phyloP scores from a whole-genome alignment of 805 yeast genomes.

The Candida ponderosae region DNA sequence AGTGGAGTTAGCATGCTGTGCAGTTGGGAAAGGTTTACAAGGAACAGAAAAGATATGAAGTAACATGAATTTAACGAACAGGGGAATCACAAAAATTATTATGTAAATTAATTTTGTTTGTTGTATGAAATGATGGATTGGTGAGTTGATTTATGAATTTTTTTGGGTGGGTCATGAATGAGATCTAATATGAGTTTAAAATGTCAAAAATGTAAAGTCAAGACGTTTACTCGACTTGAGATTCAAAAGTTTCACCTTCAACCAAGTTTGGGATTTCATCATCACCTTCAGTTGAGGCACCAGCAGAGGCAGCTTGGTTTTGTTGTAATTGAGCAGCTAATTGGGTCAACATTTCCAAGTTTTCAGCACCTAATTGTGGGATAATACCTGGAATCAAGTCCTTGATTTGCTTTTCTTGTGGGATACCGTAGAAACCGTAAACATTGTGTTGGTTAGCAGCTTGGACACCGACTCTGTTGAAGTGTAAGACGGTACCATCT shows the following conservation, averaged over 20 bases:
- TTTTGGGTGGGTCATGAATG: no score
- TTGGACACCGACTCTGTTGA: conserved; percentile 94
- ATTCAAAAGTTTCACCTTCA: conserved; percentile 64
- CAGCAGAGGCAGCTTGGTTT: conserved; percentile 38
- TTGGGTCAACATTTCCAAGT: conserved; percentile 80
- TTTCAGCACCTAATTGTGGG: conserved; percentile 95
- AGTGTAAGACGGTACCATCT: conserved; percentile 93
- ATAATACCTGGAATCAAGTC: conserved; percentile 91
- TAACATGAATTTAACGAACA: no score
- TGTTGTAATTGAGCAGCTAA: conserved; percentile 84
- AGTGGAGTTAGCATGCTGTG: no score
- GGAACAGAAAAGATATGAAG: no score
- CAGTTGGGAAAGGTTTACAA: no score
- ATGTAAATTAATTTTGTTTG: no score
- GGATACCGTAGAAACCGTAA: conserved; percentile 89
- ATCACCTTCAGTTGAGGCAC: conserved; percentile 38
- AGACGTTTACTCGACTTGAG: conserved; percentile 34
- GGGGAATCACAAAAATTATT: no score
- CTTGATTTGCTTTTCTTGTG: conserved; percentile 86
- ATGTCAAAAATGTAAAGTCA: not conserved
- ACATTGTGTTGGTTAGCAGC: conserved; percentile 87
- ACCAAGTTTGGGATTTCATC: conserved; percentile 50
- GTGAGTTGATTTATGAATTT: no score
- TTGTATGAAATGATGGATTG: no score
- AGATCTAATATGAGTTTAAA: no score